Evolutionary conservation across 176 grass and related monocot species (phyloP).

Genomic region (Bromus sterilis): DNA sequence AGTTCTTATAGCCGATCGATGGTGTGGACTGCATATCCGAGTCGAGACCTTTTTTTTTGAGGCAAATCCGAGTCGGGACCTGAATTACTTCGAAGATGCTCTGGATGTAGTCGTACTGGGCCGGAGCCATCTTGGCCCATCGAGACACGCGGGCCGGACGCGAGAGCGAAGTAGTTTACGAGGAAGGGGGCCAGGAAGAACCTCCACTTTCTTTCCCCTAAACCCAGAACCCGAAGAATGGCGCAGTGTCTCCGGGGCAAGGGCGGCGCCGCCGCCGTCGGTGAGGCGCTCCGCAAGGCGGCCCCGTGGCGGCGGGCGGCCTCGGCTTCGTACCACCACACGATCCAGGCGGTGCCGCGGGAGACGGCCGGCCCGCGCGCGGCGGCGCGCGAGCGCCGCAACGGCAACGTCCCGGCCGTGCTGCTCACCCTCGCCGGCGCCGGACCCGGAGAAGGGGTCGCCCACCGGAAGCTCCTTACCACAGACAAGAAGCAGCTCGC

Average conservation of each 20-base stretch:
- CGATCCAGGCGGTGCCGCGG: constrained; percentile 72
- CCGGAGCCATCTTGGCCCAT: not conserved
- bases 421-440: constrained; percentile 43
- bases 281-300: not conserved
- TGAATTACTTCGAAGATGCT: no score
- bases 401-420: constrained; percentile 61
- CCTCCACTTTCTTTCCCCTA: not conserved
- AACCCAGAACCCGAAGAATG: constrained; percentile 49
- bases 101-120: not conserved
- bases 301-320: constrained; percentile 27
- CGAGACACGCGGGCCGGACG: not conserved
- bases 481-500: constrained; percentile 68
- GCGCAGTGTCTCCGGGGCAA: constrained; percentile 39
- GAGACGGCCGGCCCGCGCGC: constrained; percentile 49
- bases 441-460: not conserved
- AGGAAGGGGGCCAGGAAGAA: not conserved
- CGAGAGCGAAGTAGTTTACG: not conserved
- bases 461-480: constrained; percentile 47
- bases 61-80: no score
- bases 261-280: constrained; percentile 29
- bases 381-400: constrained; percentile 56
- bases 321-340: constrained; percentile 53
- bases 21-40: no score
- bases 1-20: no score
- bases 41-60: no score